Conservation (phyloP, 2,329 filamentous ascomycete genomes). For the Colletotrichum incanum region DNA sequence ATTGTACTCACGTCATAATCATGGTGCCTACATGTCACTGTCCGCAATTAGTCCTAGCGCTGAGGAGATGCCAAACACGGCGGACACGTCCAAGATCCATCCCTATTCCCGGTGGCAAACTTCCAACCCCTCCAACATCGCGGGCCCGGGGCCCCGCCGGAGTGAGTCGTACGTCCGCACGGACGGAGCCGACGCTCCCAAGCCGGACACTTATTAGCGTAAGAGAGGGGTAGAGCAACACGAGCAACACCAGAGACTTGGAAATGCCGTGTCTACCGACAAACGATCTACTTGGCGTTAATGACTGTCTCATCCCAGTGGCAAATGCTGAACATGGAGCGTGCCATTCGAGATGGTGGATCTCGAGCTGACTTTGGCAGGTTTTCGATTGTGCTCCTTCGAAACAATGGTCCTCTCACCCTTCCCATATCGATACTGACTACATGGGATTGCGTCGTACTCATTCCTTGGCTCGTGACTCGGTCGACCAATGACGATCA, state of each 20-base stretch:
- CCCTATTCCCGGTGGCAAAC: constrained; percentile 23
- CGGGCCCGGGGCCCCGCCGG: constrained; percentile 20
- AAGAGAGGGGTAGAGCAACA: not conserved
- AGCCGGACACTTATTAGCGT: constrained; percentile 14
- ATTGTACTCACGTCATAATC: not conserved
- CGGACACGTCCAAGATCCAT: constrained; percentile 7
- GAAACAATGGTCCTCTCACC: constrained; percentile 27
- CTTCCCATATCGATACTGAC: constrained; percentile 18
- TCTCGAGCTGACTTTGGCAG: not conserved
- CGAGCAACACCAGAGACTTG: not conserved
- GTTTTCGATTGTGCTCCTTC: not conserved
- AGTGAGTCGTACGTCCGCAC: constrained; percentile 21
- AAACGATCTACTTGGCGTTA: constrained; percentile 25
- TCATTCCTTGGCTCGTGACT: constrained; percentile 8
- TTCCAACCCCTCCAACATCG: not conserved
- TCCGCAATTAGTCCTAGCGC: not conserved
- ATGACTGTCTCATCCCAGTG: constrained; percentile 7
- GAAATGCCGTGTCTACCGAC: constrained; percentile 15
- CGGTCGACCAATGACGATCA: constrained; percentile 9
- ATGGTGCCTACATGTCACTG: not conserved
- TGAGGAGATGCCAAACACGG: constrained; percentile 17
- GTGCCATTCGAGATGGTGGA: not conserved
- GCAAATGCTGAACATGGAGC: constrained; percentile 17
- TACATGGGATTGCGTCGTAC: constrained; percentile 11
- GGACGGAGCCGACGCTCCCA: constrained; percentile 34